Evolutionary conservation across 106 monocot species (phyloP), one percentile per base, ranked within the genome.

Genomic region (Xerophyta viscosa): DNA sequence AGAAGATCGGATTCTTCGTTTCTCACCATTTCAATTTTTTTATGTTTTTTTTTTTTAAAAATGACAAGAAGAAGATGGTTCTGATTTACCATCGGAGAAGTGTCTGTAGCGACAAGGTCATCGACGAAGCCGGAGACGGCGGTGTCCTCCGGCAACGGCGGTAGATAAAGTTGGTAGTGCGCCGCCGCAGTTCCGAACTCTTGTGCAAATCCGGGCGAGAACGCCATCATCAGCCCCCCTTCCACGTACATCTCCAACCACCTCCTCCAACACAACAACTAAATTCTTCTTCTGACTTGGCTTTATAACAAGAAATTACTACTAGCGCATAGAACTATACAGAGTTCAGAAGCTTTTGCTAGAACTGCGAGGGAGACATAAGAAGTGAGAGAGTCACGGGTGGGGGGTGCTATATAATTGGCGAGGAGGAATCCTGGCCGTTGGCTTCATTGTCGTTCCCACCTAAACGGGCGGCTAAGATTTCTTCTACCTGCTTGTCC

Each of bases 171-270:
- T n/a, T n/a, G n/a, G 37, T 48, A 17, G 25, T 31, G 8, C 18
- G 18, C 15, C 26, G 4, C 10, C 60, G 12, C 41, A 8, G 46
- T 23, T 41, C 1, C 39, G 0, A 13, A 8, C 29, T 54, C 42
- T 14, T 20, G 42, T 6, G 27, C 6, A 23, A 50, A 46, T 6
- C 61, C 54, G 41, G 62, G 62, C 56, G 46, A 27, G 52, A 57
- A 37, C 7, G 70, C 48, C 4, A 63, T 21, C 62, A 62, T n/a
- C 31, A 71, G 46, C n/a, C 39, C 27, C 12, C 13, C n/a, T 31
- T 71, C 63, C 3, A 55, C 54, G 44, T 72, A 52, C 65, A 65
- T 65, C 33, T n/a, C n/a, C n/a, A n/a, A n/a, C n/a, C n/a, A n/a
- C n/a, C n/a, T n/a, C n/a, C 1, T 12, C 39, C 1, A 39, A 10